Evolutionary conservation across 164 flowering plant genomes (phyloP).

Genomic region (Santalum album): DNA sequence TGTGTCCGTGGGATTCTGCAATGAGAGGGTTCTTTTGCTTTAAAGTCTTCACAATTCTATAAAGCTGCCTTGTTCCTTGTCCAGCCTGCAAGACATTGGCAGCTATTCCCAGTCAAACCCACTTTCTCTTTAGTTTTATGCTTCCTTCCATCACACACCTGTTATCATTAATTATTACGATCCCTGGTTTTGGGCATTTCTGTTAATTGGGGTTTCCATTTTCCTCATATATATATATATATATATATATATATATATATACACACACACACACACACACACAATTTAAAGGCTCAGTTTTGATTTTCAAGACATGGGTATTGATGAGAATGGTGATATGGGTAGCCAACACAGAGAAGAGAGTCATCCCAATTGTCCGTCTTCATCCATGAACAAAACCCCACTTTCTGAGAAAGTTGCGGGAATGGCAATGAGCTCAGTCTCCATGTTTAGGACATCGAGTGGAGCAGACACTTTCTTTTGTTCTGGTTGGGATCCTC

Average conservation of each 20-base stretch:
- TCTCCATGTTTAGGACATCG: conserved; percentile 30
- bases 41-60: conserved; percentile 36
- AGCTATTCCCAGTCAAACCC: conserved; percentile 49
- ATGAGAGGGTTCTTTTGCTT: conserved; percentile 57
- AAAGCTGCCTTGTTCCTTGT: conserved; percentile 97
- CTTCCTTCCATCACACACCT: conserved; percentile 17
- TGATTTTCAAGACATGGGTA: conserved; percentile 28
- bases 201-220: conserved; percentile 14
- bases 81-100: conserved; percentile 66
- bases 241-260: no score
- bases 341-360: conserved; percentile 37
- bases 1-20: conserved; percentile 45
- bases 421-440: conserved; percentile 31
- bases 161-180: conserved; percentile 4
- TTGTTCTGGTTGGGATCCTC: conserved; percentile 68
- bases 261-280: no score
- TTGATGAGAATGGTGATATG: conserved; percentile 37
- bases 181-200: conserved; percentile 14
- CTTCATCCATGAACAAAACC: conserved; percentile 27
- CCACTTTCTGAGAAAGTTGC: conserved; percentile 16
- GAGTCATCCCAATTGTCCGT: conserved; percentile 22
- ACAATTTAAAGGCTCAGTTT: conserved; percentile 8
- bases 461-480: conserved; percentile 38
- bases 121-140: conserved; percentile 30
- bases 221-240: background rate